phyloP scores from a whole-genome alignment of 1,139 yeast species.

The Entelexis paramagnoliae region DNA sequence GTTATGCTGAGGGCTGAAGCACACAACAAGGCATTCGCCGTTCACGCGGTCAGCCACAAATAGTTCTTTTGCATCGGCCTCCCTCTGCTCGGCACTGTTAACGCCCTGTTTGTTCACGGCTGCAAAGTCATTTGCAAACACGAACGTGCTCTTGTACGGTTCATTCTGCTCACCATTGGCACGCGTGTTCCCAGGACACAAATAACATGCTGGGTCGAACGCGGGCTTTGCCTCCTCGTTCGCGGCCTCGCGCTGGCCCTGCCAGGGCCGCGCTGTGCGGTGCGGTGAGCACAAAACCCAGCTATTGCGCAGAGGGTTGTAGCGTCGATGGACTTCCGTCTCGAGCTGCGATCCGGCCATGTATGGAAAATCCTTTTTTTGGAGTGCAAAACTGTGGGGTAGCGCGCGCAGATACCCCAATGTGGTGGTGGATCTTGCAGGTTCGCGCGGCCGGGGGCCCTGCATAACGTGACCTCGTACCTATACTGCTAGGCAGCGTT shows the following conservation, averaged over 20 bases:
- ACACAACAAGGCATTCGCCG: slow-evolving; percentile 62
- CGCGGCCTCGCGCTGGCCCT: slow-evolving; percentile 56
- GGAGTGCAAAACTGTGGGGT: background rate
- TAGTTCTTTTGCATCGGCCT: slow-evolving; percentile 30
- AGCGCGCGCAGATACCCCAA: background rate
- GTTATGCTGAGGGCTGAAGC: slow-evolving; percentile 65
- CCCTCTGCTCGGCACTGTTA: slow-evolving; percentile 17
- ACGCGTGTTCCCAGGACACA: slow-evolving; percentile 63
- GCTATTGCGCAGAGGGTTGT: slow-evolving; percentile 52
- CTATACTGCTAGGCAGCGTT: background rate
- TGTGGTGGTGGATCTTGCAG: background rate
- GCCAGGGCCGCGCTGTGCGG: slow-evolving; percentile 68
- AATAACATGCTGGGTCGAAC: slow-evolving; percentile 58
- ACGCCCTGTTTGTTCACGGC: slow-evolving; percentile 42
- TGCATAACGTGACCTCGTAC: background rate
- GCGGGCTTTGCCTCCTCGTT: slow-evolving; percentile 38
- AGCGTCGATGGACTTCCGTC: slow-evolving; percentile 47
- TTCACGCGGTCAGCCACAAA: slow-evolving; percentile 51
- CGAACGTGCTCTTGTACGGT: slow-evolving; percentile 46
- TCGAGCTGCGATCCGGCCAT: slow-evolving; percentile 1
- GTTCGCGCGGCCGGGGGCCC: background rate
- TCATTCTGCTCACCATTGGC: slow-evolving; percentile 51
- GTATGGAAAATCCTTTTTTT: no score
- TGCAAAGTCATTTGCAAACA: slow-evolving; percentile 60
- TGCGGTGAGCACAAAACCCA: slow-evolving; percentile 71